Base-by-base conservation (phyloP, 306 rosid species). In the Fragaria vesca region DNA sequence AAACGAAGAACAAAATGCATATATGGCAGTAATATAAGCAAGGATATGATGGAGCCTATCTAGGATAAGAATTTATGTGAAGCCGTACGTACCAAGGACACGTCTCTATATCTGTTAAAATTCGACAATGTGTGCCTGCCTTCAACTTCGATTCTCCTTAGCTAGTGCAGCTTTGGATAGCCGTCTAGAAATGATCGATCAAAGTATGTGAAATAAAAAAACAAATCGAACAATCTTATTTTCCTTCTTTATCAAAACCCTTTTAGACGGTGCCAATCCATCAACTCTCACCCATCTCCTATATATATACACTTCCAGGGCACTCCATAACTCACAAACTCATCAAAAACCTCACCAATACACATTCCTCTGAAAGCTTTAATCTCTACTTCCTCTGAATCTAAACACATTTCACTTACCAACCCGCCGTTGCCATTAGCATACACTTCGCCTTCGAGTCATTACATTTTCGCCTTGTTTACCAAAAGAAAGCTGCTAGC, bases 81-180 rank as follows among this genome's bases (percentile, higher is more conserved):
- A 82, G 78, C 87, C 96, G 92, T 89, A 28, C 30, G 30, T 28
- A 84, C 92, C 42, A 83, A 88, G 87, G 90, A 85, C 89, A 71
- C 77, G 78, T 76, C 81, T 73, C 81, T 78, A 20, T 82, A 84
- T 78, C 80, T 16, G 57, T 17, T 26, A 74, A 42, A 40, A 74
- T 58, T 57, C 77, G 46, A 65, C 11, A 18, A 5, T 17, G 69
- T 65, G 30, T 28, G 30, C 30, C 30, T 28, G 13, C 69, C 16
- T 34, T 32, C 1, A 66, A 58, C 42, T 32, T 63, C 6, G 36
- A 63, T 63, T 28, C 68, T 30, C 42, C 30, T 12, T 36, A 8
- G 24, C 12, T 32, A 62, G 43, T 62, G 68, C 42, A 28, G 40
- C 46, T 32, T 30, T 62, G 40, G 40, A 30, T 12, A 10, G 30